These are phyloP conservation scores for Hortiboletus campestris DNA, from an alignment of 768 basidiomycete genomes.

Conservation along the genomic window DNA sequence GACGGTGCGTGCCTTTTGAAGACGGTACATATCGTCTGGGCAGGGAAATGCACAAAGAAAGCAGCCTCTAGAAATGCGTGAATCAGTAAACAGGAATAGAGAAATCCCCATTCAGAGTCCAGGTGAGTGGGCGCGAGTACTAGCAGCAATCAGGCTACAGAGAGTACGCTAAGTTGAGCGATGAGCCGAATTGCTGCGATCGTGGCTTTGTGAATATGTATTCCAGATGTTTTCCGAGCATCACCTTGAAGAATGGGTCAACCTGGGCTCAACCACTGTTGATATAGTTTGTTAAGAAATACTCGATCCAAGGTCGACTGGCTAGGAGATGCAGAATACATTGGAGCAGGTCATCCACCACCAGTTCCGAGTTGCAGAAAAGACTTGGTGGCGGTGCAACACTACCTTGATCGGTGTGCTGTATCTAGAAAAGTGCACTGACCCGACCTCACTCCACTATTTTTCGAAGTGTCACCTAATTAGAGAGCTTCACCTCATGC, in stretches of 20 bases:
- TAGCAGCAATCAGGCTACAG: conserved; percentile 27
- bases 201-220: conserved; percentile 46
- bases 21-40: conserved; percentile 40
- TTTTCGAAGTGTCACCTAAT: too few relatives aligned
- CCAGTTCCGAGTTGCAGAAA: too few relatives aligned
- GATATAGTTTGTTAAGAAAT: neutral
- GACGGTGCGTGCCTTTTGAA: conserved; percentile 43
- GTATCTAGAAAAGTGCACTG: too few relatives aligned
- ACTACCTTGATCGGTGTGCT: too few relatives aligned
- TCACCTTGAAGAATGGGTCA: conserved; percentile 17
- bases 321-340: neutral
- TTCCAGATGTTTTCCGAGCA: conserved; percentile 50
- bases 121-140: neutral
- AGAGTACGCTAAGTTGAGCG: conserved; percentile 48
- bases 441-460: too few relatives aligned
- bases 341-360: too few relatives aligned
- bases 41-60: conserved; percentile 52
- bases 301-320: neutral
- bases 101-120: neutral
- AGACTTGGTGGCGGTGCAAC: too few relatives aligned
- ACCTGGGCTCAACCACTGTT: neutral
- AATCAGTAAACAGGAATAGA: conserved; percentile 19
- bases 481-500: too few relatives aligned
- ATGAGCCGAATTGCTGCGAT: conserved; percentile 48
- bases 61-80: conserved; percentile 43